These are phyloP conservation scores for Boletus sp. DNA, from an alignment of 1,284 basidiomycete species.

Conservation along the genomic window DNA sequence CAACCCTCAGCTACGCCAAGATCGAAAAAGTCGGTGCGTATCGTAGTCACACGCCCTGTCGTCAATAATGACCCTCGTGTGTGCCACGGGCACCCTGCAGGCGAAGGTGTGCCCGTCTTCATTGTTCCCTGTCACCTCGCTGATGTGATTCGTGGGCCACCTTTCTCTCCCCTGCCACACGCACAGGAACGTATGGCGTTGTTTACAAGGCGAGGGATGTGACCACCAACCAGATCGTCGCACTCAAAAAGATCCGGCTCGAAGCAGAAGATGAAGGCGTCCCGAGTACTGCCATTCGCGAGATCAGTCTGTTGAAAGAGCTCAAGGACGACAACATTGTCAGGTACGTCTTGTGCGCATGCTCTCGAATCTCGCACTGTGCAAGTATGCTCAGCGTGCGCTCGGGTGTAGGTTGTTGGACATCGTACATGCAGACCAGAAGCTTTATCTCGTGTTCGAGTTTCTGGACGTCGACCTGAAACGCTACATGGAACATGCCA, in stretches of 20 bases:
- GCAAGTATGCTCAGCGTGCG: constrained; percentile 16
- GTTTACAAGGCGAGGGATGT: constrained; percentile 90
- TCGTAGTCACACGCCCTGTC: constrained; percentile 8
- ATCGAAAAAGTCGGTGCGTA: constrained; percentile 72
- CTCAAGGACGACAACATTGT: constrained; percentile 96
- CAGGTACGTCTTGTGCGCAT: constrained; percentile 42
- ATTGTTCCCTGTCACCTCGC: neutral
- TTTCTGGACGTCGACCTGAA: constrained; percentile 94
- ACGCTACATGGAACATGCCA: constrained; percentile 90
- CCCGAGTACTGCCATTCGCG: constrained; percentile 94
- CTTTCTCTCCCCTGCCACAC: constrained; percentile 4
- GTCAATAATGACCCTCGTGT: constrained; percentile 19
- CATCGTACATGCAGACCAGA: constrained; percentile 96
- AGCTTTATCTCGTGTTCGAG: constrained; percentile 96
- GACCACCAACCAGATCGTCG: constrained; percentile 75
- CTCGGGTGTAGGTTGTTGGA: constrained; percentile 72
- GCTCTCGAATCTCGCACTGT: neutral
- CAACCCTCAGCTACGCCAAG: constrained; percentile 53
- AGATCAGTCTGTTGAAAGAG: constrained; percentile 96
- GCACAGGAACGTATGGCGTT: constrained; percentile 93
- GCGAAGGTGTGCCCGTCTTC: constrained; percentile 46
- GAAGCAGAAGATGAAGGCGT: constrained; percentile 99
- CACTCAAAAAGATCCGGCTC: constrained; percentile 96
- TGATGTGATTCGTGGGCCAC: neutral
- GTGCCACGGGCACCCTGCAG: constrained; percentile 34